Percentiles rank a stretch among this genome's conserved stretches.
Conservation (phyloP, 345 rosid species). For the Salix exigua region DNA sequence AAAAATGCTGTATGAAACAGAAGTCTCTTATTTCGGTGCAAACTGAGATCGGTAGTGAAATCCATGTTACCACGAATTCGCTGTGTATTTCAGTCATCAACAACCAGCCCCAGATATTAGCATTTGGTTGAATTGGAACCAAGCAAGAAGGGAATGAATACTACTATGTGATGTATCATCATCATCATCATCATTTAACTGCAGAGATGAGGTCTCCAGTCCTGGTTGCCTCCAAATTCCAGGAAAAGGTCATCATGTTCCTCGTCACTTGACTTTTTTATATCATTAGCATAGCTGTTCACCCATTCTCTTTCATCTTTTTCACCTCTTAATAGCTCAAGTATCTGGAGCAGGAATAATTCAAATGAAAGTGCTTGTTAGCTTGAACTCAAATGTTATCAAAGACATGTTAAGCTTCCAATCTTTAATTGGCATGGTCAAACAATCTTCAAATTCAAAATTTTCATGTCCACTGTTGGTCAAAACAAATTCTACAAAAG, state of each 20-base stretch:
- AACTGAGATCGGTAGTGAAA: no score
- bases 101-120: no score
- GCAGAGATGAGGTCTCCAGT: background rate
- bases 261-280: background rate
- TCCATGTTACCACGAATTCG: no score
- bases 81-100: no score
- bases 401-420: background rate
- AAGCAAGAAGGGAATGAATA: background rate
- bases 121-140: background rate
- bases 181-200: background rate
- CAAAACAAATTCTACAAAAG: background rate
- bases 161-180: no score
- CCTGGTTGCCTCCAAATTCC: background rate
- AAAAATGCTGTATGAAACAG: background rate
- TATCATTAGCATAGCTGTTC: background rate
- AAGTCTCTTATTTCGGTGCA: background rate
- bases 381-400: background rate
- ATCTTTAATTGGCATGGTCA: background rate
- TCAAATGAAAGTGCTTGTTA: background rate
- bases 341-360: conserved; percentile 12
- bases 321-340: conserved; percentile 23
- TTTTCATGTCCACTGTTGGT: background rate
- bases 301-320: conserved; percentile 14
- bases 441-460: background rate
- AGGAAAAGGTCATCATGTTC: conserved; percentile 4